phyloP scores from a whole-genome alignment of 2,329 filamentous ascomycete genomes.

The Lasiodiplodia citricola region DNA sequence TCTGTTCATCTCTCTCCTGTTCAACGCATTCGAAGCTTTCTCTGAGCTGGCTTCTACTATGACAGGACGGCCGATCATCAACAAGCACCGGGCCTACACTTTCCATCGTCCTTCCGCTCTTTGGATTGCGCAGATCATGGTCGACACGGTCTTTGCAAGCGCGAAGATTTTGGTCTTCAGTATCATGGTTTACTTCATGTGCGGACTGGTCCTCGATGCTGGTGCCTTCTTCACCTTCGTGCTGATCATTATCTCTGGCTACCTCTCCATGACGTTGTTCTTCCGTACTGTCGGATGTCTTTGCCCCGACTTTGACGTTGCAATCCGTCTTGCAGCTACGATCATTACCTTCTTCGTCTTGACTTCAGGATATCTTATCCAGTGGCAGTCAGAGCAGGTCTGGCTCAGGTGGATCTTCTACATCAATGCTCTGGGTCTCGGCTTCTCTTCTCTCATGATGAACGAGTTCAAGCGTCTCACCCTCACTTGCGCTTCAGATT shows the following conservation, averaged over 20 bases:
- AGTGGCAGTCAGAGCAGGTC: slow-evolving; percentile 74
- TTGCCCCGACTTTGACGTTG: slow-evolving; percentile 82
- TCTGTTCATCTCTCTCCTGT: slow-evolving; percentile 78
- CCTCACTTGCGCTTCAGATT: slow-evolving; percentile 70
- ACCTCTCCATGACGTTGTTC: slow-evolving; percentile 82
- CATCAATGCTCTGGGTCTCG: slow-evolving; percentile 74
- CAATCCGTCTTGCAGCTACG: slow-evolving; percentile 78
- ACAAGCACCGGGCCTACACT: slow-evolving; percentile 83
- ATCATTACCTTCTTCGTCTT: slow-evolving; percentile 82
- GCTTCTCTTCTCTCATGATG: slow-evolving; percentile 80
- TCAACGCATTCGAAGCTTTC: slow-evolving; percentile 88
- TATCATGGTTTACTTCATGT: slow-evolving; percentile 82
- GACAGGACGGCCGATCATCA: slow-evolving; percentile 76
- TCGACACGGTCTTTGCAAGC: slow-evolving; percentile 75
- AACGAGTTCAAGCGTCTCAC: slow-evolving; percentile 79
- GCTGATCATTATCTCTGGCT: slow-evolving; percentile 74
- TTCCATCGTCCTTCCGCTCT: slow-evolving; percentile 83
- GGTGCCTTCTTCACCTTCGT: slow-evolving; percentile 87
- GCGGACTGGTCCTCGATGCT: slow-evolving; percentile 74
- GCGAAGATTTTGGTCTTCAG: slow-evolving; percentile 71
- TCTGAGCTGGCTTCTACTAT: slow-evolving; percentile 77
- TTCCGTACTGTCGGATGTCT: slow-evolving; percentile 80
- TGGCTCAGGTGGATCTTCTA: slow-evolving; percentile 84
- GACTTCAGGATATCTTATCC: slow-evolving; percentile 83
- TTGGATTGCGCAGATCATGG: slow-evolving; percentile 82